Evolutionary conservation across 129 eudicot species (phyloP), one percentile per base, ranked within the genome.

Genomic region (Chrysanthemum lavandulifolium): DNA sequence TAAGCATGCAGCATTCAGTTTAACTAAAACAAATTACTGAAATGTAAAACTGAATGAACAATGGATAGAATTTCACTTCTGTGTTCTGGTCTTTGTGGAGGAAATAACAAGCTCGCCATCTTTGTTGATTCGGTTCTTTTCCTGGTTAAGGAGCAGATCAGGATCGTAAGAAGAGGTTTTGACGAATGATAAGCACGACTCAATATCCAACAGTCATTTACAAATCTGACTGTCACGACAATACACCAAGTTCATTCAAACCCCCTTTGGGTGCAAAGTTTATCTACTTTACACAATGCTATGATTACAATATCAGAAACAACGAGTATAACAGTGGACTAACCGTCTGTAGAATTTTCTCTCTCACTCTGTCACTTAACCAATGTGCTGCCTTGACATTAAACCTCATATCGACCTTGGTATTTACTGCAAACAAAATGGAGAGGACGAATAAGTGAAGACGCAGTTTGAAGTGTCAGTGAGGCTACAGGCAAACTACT

Each of bases 371-470:
- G 31, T 88, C 88, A 80, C 89, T 88, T 73, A 94, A 79, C 98
- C 98, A 94, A 58, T 85, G 40, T 65, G 98, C 98, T 70, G 80
- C 80, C 52, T 77, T 79, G 2, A 94, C 96, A 80, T 88, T 90
- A 61, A 94, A 94, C 64, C 99, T 89, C 99, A 94, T 94, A 81
- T 94, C 98, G 72, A 94, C 98, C 91, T 90, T 94, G 29, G 99
- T 90, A 79, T 88, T 94, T 43, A 94, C 99, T 86, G 82, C 66
- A 81, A 69, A 84, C 50, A 21, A 74, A 14, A 65, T 45, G 69
- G 45, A 36, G 29, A 13, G 0, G 5, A 33, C 21, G 45, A 51
- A 65, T 52, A 66, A 27, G 11, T 58, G 4, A 15, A 66, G 67
- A 48, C 14, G 1, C 57, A 67, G 13, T 76, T 33, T 13, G 29